A percentile compares a stretch with the other conserved stretches of the same genome.
Conservation (phyloP, 1,284 basidiomycete genomes). For the Boletus calvinii region DNA sequence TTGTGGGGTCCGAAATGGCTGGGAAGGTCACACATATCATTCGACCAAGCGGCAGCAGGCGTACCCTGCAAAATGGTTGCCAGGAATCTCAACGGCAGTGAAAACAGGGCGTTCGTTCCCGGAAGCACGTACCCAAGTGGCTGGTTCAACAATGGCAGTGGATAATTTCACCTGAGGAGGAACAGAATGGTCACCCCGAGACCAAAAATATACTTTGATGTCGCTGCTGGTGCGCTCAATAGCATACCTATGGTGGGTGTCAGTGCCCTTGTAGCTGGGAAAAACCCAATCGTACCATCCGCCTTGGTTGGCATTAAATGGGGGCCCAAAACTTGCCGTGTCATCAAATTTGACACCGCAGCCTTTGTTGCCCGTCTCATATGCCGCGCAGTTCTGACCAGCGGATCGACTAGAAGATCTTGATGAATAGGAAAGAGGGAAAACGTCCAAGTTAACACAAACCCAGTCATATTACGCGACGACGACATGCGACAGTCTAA, state of each 20-base stretch:
- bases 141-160: conserved; percentile 15
- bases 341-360: conserved; percentile 44
- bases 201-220: conserved; percentile 29
- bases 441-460: conserved; percentile 2
- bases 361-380: conserved; percentile 39
- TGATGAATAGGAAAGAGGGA: conserved; percentile 4
- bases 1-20: conserved; percentile 35
- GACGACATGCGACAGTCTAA: conserved; percentile 24
- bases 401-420: conserved; percentile 10
- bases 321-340: conserved; percentile 35
- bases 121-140: conserved; percentile 21
- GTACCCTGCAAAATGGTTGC: conserved; percentile 26
- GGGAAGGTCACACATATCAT: conserved; percentile 32
- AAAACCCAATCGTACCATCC: conserved; percentile 34
- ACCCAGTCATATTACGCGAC: conserved; percentile 26
- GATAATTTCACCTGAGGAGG: conserved; percentile 16
- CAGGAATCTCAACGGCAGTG: neutral
- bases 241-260: conserved; percentile 24
- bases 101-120: neutral
- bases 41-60: conserved; percentile 37
- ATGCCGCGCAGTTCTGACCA: conserved; percentile 26
- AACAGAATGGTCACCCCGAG: conserved; percentile 13
- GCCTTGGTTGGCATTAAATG: conserved; percentile 41
- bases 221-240: conserved; percentile 19
- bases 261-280: neutral